Conservation (phyloP, 164 flowering plant genomes). For the Protea cynaroides region DNA sequence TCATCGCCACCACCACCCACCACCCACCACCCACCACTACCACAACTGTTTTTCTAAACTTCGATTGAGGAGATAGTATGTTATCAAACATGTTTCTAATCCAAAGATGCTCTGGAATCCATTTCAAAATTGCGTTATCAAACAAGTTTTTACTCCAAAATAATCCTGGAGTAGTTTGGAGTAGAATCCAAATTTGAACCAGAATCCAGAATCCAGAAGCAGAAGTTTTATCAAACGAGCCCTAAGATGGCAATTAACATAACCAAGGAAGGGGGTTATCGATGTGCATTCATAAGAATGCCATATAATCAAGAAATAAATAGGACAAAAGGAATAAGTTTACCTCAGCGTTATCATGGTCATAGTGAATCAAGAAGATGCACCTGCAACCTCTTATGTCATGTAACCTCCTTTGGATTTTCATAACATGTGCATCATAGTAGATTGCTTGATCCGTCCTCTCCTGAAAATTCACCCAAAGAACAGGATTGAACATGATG, state of each 20-base stretch:
- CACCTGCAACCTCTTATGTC: constrained; percentile 71
- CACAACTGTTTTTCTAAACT: no score
- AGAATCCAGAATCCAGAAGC: no score
- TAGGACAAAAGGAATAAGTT: background rate
- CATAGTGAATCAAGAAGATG: constrained; percentile 61
- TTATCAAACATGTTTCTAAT: no score
- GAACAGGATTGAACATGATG: background rate
- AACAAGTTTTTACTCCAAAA: no score
- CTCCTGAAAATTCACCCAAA: constrained; percentile 42
- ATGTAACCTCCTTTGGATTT: constrained; percentile 56
- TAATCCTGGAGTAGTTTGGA: no score
- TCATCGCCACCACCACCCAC: no score
- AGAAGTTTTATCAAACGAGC: no score
- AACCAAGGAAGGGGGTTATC: background rate
- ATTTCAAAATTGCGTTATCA: no score
- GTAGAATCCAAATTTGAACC: no score
- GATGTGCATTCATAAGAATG: background rate
- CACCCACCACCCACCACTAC: no score
- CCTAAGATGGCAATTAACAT: background rate
- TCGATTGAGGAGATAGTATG: no score
- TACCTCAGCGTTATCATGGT: constrained; percentile 64
- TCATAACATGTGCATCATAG: constrained; percentile 64
- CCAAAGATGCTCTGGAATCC: no score
- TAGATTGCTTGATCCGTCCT: constrained; percentile 56
- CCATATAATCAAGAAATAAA: background rate